Evolutionary conservation across 2,329 filamentous ascomycete species (phyloP).

Genomic region (Penicillium sp.): DNA sequence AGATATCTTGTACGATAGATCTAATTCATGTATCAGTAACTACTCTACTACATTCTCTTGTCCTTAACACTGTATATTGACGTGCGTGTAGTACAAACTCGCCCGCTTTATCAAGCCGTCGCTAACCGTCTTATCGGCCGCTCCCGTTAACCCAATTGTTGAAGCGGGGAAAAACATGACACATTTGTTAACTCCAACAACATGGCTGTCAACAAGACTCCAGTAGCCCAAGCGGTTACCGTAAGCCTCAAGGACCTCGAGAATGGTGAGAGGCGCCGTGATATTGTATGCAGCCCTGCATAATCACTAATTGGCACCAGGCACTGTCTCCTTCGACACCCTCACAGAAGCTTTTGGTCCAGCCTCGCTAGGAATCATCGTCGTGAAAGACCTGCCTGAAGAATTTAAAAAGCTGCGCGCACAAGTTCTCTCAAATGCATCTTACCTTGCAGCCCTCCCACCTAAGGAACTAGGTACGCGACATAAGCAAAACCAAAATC

Average conservation of each 20-base stretch:
- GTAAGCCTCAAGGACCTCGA: slow-evolving; percentile 51
- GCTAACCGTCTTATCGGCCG: slow-evolving; percentile 20
- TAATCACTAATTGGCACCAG: slow-evolving; percentile 20
- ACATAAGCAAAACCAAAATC: slow-evolving; percentile 1
- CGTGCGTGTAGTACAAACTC: not conserved
- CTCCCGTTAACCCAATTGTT: not conserved
- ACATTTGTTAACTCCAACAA: slow-evolving; percentile 1
- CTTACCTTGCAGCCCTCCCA: slow-evolving; percentile 81
- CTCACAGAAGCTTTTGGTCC: slow-evolving; percentile 77
- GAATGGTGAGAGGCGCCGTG: slow-evolving; percentile 41
- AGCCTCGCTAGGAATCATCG: slow-evolving; percentile 83
- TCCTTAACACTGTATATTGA: not conserved
- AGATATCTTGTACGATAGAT: slow-evolving; percentile 5
- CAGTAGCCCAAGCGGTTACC: slow-evolving; percentile 44
- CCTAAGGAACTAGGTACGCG: slow-evolving; percentile 66
- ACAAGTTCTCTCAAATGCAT: slow-evolving; percentile 78
- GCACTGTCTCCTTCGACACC: slow-evolving; percentile 44
- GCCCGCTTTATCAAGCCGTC: slow-evolving; percentile 10
- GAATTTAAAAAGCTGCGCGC: slow-evolving; percentile 71
- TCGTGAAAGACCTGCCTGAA: slow-evolving; percentile 81
- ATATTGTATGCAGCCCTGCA: not conserved
- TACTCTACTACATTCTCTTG: not conserved
- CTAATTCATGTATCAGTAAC: slow-evolving; percentile 2
- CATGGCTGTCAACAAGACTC: slow-evolving; percentile 21
- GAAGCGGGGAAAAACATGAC: slow-evolving; percentile 18